Percentiles rank a stretch among this genome's conserved stretches.
These are phyloP conservation scores for Pichia kudriavzevii DNA, from an alignment of 1,139 yeast genomes.

Conservation along the genomic window DNA sequence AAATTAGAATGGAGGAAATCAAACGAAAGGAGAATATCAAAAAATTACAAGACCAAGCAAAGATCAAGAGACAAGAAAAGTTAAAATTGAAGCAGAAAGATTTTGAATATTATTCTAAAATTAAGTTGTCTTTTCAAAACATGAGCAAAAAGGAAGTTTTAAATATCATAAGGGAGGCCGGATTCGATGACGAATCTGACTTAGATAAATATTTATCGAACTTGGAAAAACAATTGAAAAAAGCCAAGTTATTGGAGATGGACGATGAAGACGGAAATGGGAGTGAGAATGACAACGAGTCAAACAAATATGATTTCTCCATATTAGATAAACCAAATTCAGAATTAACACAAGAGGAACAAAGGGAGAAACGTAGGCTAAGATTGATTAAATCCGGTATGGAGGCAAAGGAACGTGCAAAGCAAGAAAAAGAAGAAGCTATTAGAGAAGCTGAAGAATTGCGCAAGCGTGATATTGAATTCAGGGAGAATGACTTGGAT, in stretches of 20 bases:
- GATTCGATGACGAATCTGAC: conserved; percentile 68
- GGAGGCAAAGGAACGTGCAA: conserved; percentile 82
- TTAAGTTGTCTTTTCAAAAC: conserved; percentile 46
- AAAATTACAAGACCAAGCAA: conserved; percentile 89
- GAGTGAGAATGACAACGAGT: conserved; percentile 39
- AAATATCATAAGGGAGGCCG: conserved; percentile 56
- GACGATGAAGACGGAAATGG: conserved; percentile 46
- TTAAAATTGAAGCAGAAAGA: conserved; percentile 77
- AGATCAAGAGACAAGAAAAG: conserved; percentile 72
- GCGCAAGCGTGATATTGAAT: conserved; percentile 58
- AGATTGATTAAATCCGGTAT: conserved; percentile 73
- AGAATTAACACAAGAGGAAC: conserved; percentile 67
- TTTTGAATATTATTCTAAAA: conserved; percentile 55
- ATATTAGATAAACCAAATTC: conserved; percentile 79
- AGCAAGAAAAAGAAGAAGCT: conserved; percentile 68
- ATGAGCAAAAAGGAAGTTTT: conserved; percentile 41
- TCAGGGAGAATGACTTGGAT: conserved; percentile 67
- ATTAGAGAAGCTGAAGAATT: conserved; percentile 41
- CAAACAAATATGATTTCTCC: conserved; percentile 45
- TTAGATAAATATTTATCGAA: conserved; percentile 60
- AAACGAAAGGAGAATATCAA: conserved; percentile 81
- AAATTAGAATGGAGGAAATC: conserved; percentile 66
- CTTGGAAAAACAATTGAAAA: conserved; percentile 61
- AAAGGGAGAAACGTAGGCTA: conserved; percentile 84
- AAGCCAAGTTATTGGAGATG: conserved; percentile 57